Evolutionary conservation across 352 stramenopile genomes (phyloP).

Genomic region (Pythium pyrilobum): DNA sequence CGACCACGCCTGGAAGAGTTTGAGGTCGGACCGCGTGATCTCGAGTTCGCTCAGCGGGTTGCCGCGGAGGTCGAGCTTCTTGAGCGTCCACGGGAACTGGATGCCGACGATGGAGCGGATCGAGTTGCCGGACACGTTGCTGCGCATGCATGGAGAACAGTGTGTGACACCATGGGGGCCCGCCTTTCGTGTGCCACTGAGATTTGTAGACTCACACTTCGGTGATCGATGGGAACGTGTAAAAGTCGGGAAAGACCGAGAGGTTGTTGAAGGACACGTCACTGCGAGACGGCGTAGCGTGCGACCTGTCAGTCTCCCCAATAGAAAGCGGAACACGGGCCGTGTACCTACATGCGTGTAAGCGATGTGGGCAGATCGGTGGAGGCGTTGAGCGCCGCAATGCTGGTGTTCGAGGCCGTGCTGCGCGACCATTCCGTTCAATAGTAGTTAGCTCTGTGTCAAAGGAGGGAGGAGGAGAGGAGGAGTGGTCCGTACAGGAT

Average conservation of each 20-base stretch:
- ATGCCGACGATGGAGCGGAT: slow-evolving; percentile 8
- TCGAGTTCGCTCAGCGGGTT: slow-evolving; percentile 13
- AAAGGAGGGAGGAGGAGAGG: too few species aligned
- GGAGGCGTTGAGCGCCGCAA: slow-evolving; percentile 8
- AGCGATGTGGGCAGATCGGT: neutral
- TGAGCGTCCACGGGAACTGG: slow-evolving; percentile 19
- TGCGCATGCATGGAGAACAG: neutral
- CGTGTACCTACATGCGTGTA: neutral
- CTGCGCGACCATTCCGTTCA: too few species aligned
- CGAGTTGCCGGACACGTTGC: slow-evolving; percentile 8
- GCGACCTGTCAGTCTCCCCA: neutral
- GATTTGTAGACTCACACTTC: neutral
- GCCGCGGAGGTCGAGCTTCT: slow-evolving; percentile 12
- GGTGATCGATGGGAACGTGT: slow-evolving; percentile 3
- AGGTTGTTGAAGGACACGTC: slow-evolving; percentile 14
- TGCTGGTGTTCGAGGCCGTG: slow-evolving; percentile 1
- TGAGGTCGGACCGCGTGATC: slow-evolving; percentile 14
- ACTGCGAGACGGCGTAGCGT: neutral
- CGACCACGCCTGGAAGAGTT: slow-evolving; percentile 7
- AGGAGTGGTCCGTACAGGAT: slow-evolving; percentile 5
- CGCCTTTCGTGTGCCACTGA: neutral
- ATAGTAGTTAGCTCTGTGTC: too few species aligned
- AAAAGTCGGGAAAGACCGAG: slow-evolving; percentile 9
- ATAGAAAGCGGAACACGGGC: neutral
- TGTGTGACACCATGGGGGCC: neutral